Evolutionary conservation across 2,329 filamentous ascomycete genomes (phyloP), one percentile per base, ranked within the genome.

Genomic region (Ceratocystis huliohia): DNA sequence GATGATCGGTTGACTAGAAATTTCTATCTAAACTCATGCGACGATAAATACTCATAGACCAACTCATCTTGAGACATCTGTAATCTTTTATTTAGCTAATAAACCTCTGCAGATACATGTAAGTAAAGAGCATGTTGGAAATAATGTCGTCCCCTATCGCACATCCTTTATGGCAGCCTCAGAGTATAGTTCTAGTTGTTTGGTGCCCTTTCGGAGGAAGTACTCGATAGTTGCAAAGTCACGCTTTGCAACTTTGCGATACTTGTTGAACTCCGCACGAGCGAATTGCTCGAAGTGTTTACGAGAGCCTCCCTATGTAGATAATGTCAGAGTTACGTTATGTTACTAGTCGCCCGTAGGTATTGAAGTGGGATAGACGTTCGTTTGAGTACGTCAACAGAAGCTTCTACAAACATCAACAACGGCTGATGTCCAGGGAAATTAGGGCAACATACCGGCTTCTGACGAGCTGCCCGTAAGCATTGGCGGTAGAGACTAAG

Each of bases 141-240:
- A 33, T 65, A 28, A 20, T 65, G 17, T 4, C 15, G 45, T n/a
- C 65, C 15, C 28, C 13, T 74, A 80, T 69, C 76, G 77, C 68
- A 95, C 86, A 74, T 94, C 89, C 72, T 85, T 89, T 72, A 96
- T 91, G 2, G 87, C 88, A 30, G 88, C 85, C 5, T 87, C 84
- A n/a, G 87, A 84, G 76, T 94, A 94, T 59, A 86, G 82, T 69
- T 96, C 90, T 20, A 96, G 79, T 74, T 96, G 91, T 57, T 89
- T 83, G 50, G 84, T 82, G 25, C 92, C 92, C 74, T 90, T 93
- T 68, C 92, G 83, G 64, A 96, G 74, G 44, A 96, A 78, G 74
- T 90, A 94, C 75, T 96, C 92, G 67, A 96, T 87, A 5, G 91
- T 87, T 17, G 81, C 80, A 75, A 96, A 96, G 73, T 96, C 91